Conservation (phyloP, 2,329 filamentous ascomycete species). For the Pseudogymnoascus destructans region DNA sequence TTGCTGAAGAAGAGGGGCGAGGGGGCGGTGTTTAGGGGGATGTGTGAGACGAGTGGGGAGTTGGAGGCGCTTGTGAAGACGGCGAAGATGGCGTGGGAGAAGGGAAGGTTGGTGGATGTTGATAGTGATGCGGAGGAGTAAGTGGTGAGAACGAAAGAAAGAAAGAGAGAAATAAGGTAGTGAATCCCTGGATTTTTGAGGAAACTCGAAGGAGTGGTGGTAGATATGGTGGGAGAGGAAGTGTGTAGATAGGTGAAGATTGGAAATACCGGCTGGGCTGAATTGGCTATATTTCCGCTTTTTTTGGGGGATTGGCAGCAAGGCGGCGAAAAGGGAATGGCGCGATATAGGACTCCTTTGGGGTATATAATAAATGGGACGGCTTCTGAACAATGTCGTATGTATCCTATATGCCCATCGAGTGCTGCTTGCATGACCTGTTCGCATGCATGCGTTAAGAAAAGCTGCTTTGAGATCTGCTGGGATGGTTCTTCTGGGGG, state of each 20-base stretch:
- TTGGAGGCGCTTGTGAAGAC: conserved; percentile 42
- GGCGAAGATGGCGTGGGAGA: conserved; percentile 36
- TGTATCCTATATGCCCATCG: neutral
- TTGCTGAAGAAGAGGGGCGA: conserved; percentile 46
- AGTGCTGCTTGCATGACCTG: neutral
- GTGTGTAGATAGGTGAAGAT: neutral
- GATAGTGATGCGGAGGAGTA: conserved; percentile 12
- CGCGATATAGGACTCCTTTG: neutral
- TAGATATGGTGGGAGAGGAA: neutral
- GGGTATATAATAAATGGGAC: conserved; percentile 6
- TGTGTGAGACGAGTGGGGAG: conserved; percentile 58
- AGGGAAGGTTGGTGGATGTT: conserved; percentile 29
- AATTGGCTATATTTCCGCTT: neutral
- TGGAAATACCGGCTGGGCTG: neutral
- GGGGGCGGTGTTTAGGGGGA: conserved; percentile 40
- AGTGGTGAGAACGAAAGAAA: neutral
- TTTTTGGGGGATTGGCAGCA: neutral
- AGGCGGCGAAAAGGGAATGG: neutral
- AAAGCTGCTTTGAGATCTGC: neutral
- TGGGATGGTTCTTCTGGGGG: neutral
- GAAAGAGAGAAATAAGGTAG: neutral
- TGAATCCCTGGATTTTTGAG: neutral
- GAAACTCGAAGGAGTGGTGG: neutral
- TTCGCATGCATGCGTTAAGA: neutral
- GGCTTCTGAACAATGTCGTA: neutral